These are phyloP conservation scores for Colletotrichum falcatum DNA, from an alignment of 2,329 filamentous ascomycete species.

Conservation along the genomic window DNA sequence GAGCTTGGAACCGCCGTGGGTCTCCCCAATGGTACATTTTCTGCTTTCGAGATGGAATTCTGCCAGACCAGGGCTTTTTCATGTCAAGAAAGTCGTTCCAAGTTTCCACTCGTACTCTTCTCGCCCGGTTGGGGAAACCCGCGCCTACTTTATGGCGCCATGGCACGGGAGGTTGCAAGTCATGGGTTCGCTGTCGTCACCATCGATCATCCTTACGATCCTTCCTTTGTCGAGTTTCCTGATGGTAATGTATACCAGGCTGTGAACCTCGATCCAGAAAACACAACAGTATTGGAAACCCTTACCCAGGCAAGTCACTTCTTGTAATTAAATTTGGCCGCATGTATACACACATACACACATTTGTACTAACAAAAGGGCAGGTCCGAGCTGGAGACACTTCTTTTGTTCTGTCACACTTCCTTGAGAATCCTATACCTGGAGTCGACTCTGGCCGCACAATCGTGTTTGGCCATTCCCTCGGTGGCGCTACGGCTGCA, in stretches of 20 bases:
- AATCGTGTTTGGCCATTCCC: conserved; percentile 54
- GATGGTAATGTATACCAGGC: conserved; percentile 50
- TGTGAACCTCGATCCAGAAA: conserved; percentile 42
- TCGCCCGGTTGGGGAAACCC: conserved; percentile 59
- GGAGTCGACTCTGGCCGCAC: conserved; percentile 48
- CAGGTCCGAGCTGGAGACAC: conserved; percentile 53
- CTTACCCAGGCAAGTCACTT: conserved; percentile 40
- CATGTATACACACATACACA: no score
- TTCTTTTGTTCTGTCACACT: conserved; percentile 52
- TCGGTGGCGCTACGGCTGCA: conserved; percentile 54
- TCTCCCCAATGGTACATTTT: conserved; percentile 49
- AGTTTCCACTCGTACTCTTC: conserved; percentile 53
- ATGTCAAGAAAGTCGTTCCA: conserved; percentile 7
- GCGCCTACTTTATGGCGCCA: conserved; percentile 56
- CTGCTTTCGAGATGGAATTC: conserved; percentile 45
- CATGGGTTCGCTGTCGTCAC: conserved; percentile 59
- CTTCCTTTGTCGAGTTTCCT: conserved; percentile 59
- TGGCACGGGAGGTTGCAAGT: conserved; percentile 59
- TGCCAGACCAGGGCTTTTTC: conserved; percentile 40
- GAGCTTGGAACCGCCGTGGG: conserved; percentile 45
- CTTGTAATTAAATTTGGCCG: conserved; percentile 3
- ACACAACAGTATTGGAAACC: conserved; percentile 41
- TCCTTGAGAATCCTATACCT: conserved; percentile 44
- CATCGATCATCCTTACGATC: conserved; percentile 63
- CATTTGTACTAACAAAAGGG: not conserved